These are phyloP conservation scores for Pythium sukuiense DNA, from an alignment of 352 stramenopile genomes.

Conservation along the genomic window DNA sequence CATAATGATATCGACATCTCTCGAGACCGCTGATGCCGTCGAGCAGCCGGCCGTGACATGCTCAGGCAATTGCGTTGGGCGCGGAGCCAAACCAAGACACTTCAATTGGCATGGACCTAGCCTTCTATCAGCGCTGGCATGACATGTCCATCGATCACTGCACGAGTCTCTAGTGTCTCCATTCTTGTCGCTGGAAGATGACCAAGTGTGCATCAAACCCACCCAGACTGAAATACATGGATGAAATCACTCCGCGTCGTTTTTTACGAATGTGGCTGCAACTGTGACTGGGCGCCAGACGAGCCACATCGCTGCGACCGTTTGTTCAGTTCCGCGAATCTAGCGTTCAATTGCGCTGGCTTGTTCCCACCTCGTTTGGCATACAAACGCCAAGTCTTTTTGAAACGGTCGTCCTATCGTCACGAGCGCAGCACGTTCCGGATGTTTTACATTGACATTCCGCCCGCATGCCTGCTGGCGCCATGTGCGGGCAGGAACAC, in stretches of 20 bases:
- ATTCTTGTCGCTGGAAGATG: background rate
- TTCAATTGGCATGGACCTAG: background rate
- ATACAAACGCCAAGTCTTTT: conserved; percentile 2
- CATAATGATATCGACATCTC: conserved; percentile 11
- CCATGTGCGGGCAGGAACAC: conserved; percentile 19
- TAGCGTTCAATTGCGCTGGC: conserved; percentile 23
- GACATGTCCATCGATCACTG: too few species aligned
- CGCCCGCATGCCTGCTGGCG: conserved; percentile 22
- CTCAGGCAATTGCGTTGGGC: background rate
- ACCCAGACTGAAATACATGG: background rate
- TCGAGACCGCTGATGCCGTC: background rate
- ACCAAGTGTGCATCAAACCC: background rate
- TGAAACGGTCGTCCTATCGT: conserved; percentile 9
- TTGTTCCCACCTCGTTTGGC: conserved; percentile 15
- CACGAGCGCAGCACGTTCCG: conserved; percentile 6
- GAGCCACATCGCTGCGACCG: background rate
- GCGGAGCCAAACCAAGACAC: background rate
- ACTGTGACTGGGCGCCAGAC: background rate
- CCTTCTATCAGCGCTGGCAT: background rate
- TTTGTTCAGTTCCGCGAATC: conserved; percentile 5
- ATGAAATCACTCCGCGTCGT: background rate
- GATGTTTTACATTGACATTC: conserved; percentile 30
- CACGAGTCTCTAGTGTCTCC: background rate
- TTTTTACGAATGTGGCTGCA: background rate
- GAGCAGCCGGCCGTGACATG: background rate